Evolutionary conservation across 768 basidiomycete genomes (phyloP), one percentile per base, ranked within the genome.

Genomic region (Leucogyrophana mollusca): DNA sequence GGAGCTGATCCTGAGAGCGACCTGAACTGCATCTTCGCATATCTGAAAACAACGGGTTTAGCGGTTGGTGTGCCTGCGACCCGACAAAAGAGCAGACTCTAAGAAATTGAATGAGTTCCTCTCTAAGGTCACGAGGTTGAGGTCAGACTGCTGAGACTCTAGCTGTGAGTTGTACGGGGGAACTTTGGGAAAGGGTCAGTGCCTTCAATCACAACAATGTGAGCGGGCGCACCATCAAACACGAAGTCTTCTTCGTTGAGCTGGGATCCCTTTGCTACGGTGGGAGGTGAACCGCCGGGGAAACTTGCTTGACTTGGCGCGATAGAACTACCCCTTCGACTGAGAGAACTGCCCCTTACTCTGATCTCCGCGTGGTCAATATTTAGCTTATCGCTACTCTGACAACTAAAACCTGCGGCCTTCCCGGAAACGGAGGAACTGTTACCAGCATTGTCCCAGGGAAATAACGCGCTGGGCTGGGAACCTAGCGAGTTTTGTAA

Each of bases 361-460:
- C 69, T 71, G 25, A 75, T 60, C 46, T 83, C 82, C 3, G 74
- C 78, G 16, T 66, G 71, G 24, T 79, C 81, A 23, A 84, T 55
- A 51, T 73, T 73, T 34, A 74, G 57, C 37, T 70, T 67, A 42
- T 77, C 77, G 51, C 71, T 77, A 34, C 70, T 71, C 39, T 61
- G 56, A 25, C 47, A 43, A 6, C 54, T 60, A 11, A 59, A 46
- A 17, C 65, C 66, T 27, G 67, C 70, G 14, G 57, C 65, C 2
- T 47, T 73, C 20, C 65, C 77, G 24, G 57, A 53, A 20, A 67
- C 70, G 24, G 77, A 82, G 1, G 84, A 85, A 42, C 83, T 87
- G 33, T 70, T 72, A 1, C 82, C 85, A 4, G 87, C 88, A 59
- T 90, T 78, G 57, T 91, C 87, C 89, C 89, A 92, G 4, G 90